Evolutionary conservation across 192 early-diverging fungal genomes (phyloP), one percentile per base, ranked within the genome.

Genomic region (Phycomyces nitens): DNA sequence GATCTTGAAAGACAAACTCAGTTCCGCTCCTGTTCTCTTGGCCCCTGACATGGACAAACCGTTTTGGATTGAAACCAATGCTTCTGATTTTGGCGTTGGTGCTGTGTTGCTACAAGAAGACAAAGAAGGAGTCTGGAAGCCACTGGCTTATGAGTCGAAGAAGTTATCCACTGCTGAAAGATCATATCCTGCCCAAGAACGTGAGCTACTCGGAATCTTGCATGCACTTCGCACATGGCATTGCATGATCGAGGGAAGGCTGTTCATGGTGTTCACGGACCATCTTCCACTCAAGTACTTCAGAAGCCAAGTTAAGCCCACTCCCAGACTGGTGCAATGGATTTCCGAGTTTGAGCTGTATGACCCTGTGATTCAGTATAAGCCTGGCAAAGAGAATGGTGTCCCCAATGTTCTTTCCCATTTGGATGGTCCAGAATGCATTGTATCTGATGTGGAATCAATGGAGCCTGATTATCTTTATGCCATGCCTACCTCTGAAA

Each of bases 71-170:
- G 63, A 65, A 56, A 49, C 22, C 0, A 54, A 65, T 20, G 53
- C 53, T 20, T 57, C 54, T 0, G 54, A 65, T 21, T 65, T 50
- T 47, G 54, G 41, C 7, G 15, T 47, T 0, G 63, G 55, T 10
- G 26, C 43, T 34, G 26, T 57, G 1, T 16, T 65, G 1, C 18
- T 43, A 12, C 55, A 65, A 50, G 47, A 55, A 49, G 39, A 59
- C n/a, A 3, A 24, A 1, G 3, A 34, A 3, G 15, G 16, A 18
- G 16, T 5, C 0, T 50, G 77, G 23, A 58, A 53, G 22, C 75
- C 75, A 0, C 42, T 73, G 0, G 75, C 70, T 0, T 77, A 62
- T 58, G 69, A 71, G 56, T 70, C 65, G 1, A 60, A 65, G 27
- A 72, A 72, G 21, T 49, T 70, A 24, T 53, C 49, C 1, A 21